Percentiles rank a stretch among this genome's conserved stretches.
phyloP scores from a whole-genome alignment of 331 rosid species.

The Malus hybrid region DNA sequence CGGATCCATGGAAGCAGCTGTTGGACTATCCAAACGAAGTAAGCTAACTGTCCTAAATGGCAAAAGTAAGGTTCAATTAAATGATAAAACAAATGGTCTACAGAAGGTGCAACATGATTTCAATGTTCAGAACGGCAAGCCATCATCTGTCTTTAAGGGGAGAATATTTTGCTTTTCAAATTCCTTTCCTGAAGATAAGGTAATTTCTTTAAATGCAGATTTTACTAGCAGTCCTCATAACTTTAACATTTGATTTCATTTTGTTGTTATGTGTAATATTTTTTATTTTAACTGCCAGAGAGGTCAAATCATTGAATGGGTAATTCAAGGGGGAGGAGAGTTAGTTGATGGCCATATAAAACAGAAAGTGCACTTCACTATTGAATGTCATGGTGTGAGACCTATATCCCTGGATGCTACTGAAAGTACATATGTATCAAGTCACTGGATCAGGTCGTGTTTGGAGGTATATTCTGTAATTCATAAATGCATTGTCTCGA shows the following conservation, averaged over 20 bases:
- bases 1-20: constrained; percentile 22
- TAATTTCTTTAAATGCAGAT: constrained; percentile 30
- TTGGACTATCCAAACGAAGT: constrained; percentile 29
- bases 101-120: constrained; percentile 31
- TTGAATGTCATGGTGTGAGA: constrained; percentile 74
- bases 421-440: constrained; percentile 47
- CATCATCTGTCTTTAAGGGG: constrained; percentile 53
- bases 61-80: constrained; percentile 16
- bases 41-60: constrained; percentile 32
- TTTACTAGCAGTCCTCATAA: background rate
- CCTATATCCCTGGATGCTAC: constrained; percentile 23
- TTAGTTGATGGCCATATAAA: constrained; percentile 39
- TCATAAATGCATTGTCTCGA: constrained; percentile 11
- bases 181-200: constrained; percentile 78
- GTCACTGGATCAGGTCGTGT: constrained; percentile 93
- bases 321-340: constrained; percentile 78
- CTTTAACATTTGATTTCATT: background rate
- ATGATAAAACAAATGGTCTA: constrained; percentile 18
- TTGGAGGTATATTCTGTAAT: constrained; percentile 54
- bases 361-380: constrained; percentile 45
- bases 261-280: background rate
- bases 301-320: constrained; percentile 80
- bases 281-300: constrained; percentile 44
- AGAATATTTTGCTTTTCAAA: constrained; percentile 60
- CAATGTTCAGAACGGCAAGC: constrained; percentile 35